A percentile compares a stretch with the other conserved stretches of the same genome.
These are phyloP conservation scores for Gossypium aridum DNA, from an alignment of 441 rosid species.

Conservation along the genomic window DNA sequence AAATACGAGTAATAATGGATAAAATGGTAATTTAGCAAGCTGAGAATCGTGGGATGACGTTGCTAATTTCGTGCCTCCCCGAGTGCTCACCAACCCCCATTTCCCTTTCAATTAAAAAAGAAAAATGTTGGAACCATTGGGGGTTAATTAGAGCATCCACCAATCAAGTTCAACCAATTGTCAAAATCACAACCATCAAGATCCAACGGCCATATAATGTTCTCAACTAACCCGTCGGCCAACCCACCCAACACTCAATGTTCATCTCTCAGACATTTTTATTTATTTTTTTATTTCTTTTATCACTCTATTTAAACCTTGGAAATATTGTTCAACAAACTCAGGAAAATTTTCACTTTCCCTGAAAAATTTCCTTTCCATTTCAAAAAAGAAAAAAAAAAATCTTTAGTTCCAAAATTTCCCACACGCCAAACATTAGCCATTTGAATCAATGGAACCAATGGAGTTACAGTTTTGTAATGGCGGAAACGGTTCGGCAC, in stretches of 20 bases:
- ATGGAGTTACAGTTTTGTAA: slow-evolving; percentile 16
- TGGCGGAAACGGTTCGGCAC: background rate
- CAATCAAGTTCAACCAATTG: slow-evolving; percentile 13
- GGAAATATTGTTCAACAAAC: slow-evolving; percentile 6
- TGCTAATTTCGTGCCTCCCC: background rate
- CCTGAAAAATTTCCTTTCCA: slow-evolving; percentile 19
- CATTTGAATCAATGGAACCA: background rate
- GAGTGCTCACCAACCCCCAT: slow-evolving; percentile 1
- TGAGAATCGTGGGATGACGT: background rate
- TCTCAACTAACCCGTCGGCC: slow-evolving; percentile 59
- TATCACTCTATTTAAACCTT: slow-evolving; percentile 37
- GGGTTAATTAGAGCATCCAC: background rate
- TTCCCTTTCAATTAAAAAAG: background rate
- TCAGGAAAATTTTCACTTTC: slow-evolving; percentile 31
- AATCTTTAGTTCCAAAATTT: background rate
- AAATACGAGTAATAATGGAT: too few relatives aligned
- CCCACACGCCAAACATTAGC: background rate
- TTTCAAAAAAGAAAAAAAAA: background rate
- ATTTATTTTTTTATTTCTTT: background rate
- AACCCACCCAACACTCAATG: slow-evolving; percentile 31
- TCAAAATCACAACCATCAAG: slow-evolving; percentile 17
- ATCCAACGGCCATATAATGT: slow-evolving; percentile 36
- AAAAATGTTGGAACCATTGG: background rate
- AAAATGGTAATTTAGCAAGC: background rate
- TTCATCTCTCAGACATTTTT: background rate